Evolutionary conservation across 352 stramenopile species (phyloP), one percentile per base, ranked within the genome.

Genomic region (Phytopythium montanum): DNA sequence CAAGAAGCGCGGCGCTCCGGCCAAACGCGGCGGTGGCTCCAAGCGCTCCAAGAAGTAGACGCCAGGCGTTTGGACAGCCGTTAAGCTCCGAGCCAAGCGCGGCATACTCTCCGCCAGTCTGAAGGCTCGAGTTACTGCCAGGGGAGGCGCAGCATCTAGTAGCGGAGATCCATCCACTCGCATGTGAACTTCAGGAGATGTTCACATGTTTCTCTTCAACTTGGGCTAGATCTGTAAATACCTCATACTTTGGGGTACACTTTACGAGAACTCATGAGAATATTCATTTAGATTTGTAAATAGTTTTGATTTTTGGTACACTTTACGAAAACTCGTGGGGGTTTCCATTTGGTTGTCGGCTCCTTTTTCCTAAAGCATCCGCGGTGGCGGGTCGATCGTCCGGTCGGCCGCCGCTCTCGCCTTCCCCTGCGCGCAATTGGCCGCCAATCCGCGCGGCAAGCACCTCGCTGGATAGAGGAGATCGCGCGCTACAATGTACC

Each of bases 11-110:
- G 69, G 69, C 42, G 41, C 50, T 26, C 39, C 56, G 18, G 21
- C 39, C 29, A 60, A 60, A 29, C 36, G 36, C 29, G 59, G 44
- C 8, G 58, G 57, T 23, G 58, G 54, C 16, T 39, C 65, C 28
- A 79, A 79, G 62, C 73, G 72, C 56, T 54, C 67, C 41, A 73
- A 41, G 68, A 79, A 74, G 65, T 76, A 70, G 38, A 33, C 29
- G 16, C 13, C 36, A 36, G 36, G 33, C 23, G 34, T 19, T 12
- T 6, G 46, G 9, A n/a, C 16, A 5, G 26, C 33, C n/a, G n/a
- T n/a, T n/a, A n/a, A n/a, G n/a, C n/a, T n/a, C n/a, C 5, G 16
- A 56, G 31, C 18, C 16, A 25, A n/a, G 25, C 18, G 31, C 33
- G 33, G 8, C 39, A 25, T 14, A 6, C n/a, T 18, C 2, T 21